These are phyloP conservation scores for Quaeritorhiza haematococci DNA, from an alignment of 371 early-diverging fungal species.

Conservation along the genomic window DNA sequence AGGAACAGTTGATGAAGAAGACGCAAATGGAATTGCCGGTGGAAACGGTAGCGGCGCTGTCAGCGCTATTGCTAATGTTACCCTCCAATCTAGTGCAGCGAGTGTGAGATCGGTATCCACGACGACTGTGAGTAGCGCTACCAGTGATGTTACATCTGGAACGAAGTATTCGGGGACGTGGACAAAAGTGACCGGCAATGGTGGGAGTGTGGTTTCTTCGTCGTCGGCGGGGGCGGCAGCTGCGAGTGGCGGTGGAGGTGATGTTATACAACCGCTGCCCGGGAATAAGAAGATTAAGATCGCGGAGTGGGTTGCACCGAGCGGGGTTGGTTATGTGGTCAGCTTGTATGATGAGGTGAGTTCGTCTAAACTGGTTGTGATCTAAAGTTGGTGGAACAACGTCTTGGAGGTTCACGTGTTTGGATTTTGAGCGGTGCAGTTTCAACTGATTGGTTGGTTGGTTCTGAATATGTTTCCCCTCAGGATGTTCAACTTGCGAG, in stretches of 20 bases:
- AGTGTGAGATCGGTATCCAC: neutral
- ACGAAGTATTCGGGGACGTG: neutral
- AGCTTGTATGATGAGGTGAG: constrained; percentile 21
- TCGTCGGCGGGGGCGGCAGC: constrained; percentile 1
- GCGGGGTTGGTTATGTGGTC: constrained; percentile 15
- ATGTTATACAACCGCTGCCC: neutral
- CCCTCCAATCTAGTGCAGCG: neutral
- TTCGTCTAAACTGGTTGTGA: too few relatives aligned
- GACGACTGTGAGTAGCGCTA: neutral
- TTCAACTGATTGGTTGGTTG: constrained; percentile 16
- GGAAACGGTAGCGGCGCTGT: neutral
- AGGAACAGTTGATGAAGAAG: neutral
- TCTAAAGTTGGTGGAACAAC: too few relatives aligned
- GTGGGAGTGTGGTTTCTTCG: neutral
- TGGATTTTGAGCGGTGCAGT: constrained; percentile 9
- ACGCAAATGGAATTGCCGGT: neutral
- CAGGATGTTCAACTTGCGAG: constrained; percentile 38
- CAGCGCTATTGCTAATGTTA: neutral
- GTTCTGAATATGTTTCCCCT: constrained; percentile 3
- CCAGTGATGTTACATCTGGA: neutral
- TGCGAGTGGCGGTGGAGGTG: constrained; percentile 6
- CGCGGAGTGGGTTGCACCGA: constrained; percentile 29
- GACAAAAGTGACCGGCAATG: neutral
- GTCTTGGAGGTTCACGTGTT: too few relatives aligned
- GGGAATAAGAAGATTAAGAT: constrained; percentile 25